phyloP scores from a whole-genome alignment of 495 filamentous ascomycete genomes.

The Chaetomium cochliodes region DNA sequence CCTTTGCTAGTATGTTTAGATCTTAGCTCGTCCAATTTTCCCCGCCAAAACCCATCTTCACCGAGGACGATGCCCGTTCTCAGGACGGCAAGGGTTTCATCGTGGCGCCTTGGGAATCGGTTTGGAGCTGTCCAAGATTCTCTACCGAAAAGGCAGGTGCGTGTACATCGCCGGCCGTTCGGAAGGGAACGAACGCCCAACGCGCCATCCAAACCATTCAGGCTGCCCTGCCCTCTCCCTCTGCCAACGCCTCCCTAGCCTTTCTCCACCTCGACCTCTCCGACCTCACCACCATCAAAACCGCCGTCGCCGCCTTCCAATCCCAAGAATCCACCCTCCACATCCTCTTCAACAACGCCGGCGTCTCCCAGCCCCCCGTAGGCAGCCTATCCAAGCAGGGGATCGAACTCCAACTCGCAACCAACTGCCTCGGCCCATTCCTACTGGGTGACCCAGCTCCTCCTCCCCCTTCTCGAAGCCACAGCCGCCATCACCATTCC shows the following conservation, averaged over 20 bases:
- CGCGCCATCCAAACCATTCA: slow-evolving; percentile 31
- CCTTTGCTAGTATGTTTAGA: background rate
- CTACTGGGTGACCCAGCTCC: background rate
- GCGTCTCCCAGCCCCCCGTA: slow-evolving; percentile 37
- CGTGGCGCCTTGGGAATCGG: slow-evolving; percentile 45
- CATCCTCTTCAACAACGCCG: slow-evolving; percentile 39
- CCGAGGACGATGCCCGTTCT: slow-evolving; percentile 26
- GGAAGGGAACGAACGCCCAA: slow-evolving; percentile 21
- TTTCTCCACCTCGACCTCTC: slow-evolving; percentile 33
- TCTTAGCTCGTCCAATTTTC: slow-evolving; percentile 27
- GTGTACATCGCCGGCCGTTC: slow-evolving; percentile 51
- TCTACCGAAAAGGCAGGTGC: slow-evolving; percentile 42
- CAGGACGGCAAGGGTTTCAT: slow-evolving; percentile 42
- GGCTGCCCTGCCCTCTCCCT: slow-evolving; percentile 16
- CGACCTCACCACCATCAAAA: slow-evolving; percentile 32
- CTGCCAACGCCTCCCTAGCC: slow-evolving; percentile 22
- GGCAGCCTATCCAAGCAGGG: slow-evolving; percentile 40
- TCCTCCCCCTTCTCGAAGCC: background rate
- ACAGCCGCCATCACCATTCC: background rate
- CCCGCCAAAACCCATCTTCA: slow-evolving; percentile 30
- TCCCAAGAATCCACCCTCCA: slow-evolving; percentile 29
- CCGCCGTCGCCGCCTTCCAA: slow-evolving; percentile 27
- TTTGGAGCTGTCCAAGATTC: slow-evolving; percentile 41
- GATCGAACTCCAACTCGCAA: slow-evolving; percentile 28
- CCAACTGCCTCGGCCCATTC: slow-evolving; percentile 6